Evolutionary conservation across 352 stramenopile species (phyloP), one percentile per base, ranked within the genome.

Genomic region (Globisporangium parvum): DNA sequence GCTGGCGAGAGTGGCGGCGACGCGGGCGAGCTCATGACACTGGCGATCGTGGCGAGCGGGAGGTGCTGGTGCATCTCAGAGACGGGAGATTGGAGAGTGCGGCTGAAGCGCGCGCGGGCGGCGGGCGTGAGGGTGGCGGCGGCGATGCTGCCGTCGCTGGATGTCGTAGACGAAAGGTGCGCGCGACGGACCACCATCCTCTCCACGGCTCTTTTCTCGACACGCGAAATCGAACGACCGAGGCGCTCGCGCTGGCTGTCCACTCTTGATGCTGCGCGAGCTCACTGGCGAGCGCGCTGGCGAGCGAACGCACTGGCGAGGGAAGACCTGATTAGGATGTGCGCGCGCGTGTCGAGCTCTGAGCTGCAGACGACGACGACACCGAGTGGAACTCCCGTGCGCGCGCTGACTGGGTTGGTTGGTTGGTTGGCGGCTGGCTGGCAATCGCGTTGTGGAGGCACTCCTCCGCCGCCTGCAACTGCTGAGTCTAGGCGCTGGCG

Each of bases 11-110:
- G 45, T 21, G 21, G 45, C 12, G 21, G 45, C 45, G 44, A 24
- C 9, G 46, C 26, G 21, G 54, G 18, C 12, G 44, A 51, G 53
- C 21, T 59, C 42, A 51, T 59, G 31, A 51, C n/a, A 21, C 26
- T 28, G n/a, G 42, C 42, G 28, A 47, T 42, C 12, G 52, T 51
- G 6, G 40, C 35, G 21, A 24, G 35, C n/a, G 49, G 55, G n/a
- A 46, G 42, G 15, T 45, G 53, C 42, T 59, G 53, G 31, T 59
- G 53, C 53, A 59, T 59, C 53, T 12, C 44, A 44, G 53, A 52
- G 53, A 15, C 53, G 53, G 44, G 15, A 18, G 33, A 59, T 59
- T 59, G 28, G 44, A 59, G 53, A 59, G 41, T 59, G 53, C 45
- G 44, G 42, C 53, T 58, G 53, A 52, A 35, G 44, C n/a, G 45